Evolutionary conservation across 2,329 filamentous ascomycete species (phyloP).

Genomic region (Stromatinia cepivora): DNA sequence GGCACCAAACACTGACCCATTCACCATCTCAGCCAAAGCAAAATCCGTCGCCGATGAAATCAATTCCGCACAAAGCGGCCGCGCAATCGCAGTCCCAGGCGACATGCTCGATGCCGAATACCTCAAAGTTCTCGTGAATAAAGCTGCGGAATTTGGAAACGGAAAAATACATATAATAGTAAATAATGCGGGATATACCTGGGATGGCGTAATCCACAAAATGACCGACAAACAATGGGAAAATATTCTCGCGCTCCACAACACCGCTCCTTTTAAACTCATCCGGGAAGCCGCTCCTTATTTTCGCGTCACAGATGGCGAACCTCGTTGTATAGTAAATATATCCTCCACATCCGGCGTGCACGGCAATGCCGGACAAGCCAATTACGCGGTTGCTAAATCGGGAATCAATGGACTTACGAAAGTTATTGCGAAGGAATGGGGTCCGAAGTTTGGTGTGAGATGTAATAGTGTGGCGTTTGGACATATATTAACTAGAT

Average conservation of each 20-base stretch:
- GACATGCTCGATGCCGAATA: conserved; percentile 74
- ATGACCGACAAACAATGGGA: conserved; percentile 92
- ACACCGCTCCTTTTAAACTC: conserved; percentile 82
- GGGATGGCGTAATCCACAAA: conserved; percentile 92
- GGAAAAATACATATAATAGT: conserved; percentile 91
- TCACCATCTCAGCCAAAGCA: conserved; percentile 58
- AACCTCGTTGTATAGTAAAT: conserved; percentile 77
- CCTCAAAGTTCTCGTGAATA: conserved; percentile 68
- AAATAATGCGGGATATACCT: conserved; percentile 90
- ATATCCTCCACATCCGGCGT: conserved; percentile 80
- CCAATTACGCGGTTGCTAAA: conserved; percentile 85
- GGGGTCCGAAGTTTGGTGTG: conserved; percentile 82
- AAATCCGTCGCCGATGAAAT: conserved; percentile 68
- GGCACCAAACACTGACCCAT: conserved; percentile 22
- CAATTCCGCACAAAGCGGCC: conserved; percentile 57
- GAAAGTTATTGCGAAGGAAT: conserved; percentile 90
- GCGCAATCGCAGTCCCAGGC: conserved; percentile 72
- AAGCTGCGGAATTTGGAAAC: conserved; percentile 74
- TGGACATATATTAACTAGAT: conserved; percentile 74
- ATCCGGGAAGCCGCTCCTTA: conserved; percentile 78
- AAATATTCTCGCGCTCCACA: conserved; percentile 80
- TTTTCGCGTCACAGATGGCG: conserved; percentile 83
- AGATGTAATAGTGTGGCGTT: conserved; percentile 83
- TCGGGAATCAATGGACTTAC: conserved; percentile 79
- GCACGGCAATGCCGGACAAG: conserved; percentile 87